Evolutionary conservation across 139 green algal species (phyloP).

Genomic region (Chlamydomonas eustigma): DNA sequence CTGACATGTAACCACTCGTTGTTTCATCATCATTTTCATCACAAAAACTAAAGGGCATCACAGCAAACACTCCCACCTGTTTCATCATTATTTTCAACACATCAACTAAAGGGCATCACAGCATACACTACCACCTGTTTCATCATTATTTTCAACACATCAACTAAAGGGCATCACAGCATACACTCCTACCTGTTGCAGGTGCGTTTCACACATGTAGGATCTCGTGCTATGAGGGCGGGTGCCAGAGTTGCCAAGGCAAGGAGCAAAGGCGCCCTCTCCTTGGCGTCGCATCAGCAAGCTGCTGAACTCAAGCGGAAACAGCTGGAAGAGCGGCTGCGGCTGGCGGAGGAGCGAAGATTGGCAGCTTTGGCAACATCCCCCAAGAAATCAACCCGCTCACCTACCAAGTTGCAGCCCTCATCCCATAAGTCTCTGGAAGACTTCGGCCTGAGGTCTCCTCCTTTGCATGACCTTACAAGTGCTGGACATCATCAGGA

Average conservation of each 20-base stretch:
- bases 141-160: too few relatives aligned
- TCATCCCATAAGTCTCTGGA: not conserved
- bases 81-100: too few relatives aligned
- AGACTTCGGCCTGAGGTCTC: not conserved
- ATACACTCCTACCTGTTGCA: too few relatives aligned
- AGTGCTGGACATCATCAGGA: too few relatives aligned
- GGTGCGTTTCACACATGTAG: conserved; percentile 13
- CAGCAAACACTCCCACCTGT: too few relatives aligned
- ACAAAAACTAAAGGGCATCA: too few relatives aligned
- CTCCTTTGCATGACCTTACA: too few relatives aligned
- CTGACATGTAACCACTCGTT: too few relatives aligned
- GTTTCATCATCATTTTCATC: too few relatives aligned
- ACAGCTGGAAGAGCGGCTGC: conserved; percentile 8
- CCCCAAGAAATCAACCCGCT: not conserved
- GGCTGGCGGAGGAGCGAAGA: not conserved
- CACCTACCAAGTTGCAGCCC: not conserved
- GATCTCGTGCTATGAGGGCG: conserved; percentile 3
- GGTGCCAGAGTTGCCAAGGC: conserved; percentile 13
- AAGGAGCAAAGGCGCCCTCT: not conserved
- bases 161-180: too few relatives aligned
- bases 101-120: too few relatives aligned
- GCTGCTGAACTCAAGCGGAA: conserved; percentile 9
- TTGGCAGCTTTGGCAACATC: not conserved
- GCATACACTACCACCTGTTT: too few relatives aligned
- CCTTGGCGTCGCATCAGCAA: conserved; percentile 10